Evolutionary conservation across 345 rosid genomes (phyloP).

Genomic region (Euphorbia tirucalli): DNA sequence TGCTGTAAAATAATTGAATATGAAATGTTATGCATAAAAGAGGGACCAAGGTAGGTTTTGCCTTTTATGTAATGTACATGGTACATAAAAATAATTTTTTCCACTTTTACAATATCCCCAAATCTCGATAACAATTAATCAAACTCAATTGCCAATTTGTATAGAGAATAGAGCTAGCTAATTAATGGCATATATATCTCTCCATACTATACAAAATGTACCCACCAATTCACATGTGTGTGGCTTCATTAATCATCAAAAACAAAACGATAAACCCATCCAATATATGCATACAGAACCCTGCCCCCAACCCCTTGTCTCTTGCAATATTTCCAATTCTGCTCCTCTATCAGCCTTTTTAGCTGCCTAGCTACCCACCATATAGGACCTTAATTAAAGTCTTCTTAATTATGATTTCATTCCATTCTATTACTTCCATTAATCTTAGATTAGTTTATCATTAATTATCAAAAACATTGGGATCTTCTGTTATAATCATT

Average conservation of each 20-base stretch:
- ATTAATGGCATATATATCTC: slow-evolving; percentile 10
- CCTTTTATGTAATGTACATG: no score
- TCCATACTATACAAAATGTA: slow-evolving; percentile 46
- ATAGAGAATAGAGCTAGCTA: slow-evolving; percentile 13
- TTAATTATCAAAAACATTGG: background rate
- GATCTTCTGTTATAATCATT: background rate
- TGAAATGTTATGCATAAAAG: no score
- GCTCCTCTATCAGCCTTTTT: slow-evolving; percentile 1
- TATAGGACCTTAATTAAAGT: background rate
- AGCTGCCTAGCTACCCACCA: background rate
- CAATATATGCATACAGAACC: slow-evolving; percentile 26
- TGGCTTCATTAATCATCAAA: slow-evolving; percentile 46
- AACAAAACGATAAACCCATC: slow-evolving; percentile 43
- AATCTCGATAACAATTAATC: background rate
- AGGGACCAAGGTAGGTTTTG: no score
- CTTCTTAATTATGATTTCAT: background rate
- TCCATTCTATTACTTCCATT: background rate
- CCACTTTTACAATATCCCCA: background rate
- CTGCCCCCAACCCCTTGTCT: slow-evolving; percentile 37
- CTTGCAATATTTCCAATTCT: slow-evolving; percentile 23
- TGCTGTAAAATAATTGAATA: no score
- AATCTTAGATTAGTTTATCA: background rate
- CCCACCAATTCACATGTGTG: slow-evolving; percentile 67
- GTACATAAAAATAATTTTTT: no score
- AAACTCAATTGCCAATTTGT: slow-evolving; percentile 1